Conservation (phyloP, 179 eudicot genomes). For the Carnegiea gigantea region DNA sequence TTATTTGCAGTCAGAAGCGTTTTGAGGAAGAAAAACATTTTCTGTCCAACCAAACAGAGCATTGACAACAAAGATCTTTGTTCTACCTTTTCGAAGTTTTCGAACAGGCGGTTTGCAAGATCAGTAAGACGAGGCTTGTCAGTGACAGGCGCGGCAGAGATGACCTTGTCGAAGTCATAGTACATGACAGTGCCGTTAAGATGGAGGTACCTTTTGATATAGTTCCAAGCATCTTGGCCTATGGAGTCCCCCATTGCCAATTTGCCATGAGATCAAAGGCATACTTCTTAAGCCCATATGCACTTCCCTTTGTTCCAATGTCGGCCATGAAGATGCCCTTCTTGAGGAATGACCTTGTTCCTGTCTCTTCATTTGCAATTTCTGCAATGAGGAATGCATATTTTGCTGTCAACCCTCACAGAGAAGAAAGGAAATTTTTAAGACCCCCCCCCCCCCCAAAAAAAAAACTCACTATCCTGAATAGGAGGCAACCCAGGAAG, state of each 20-base stretch:
- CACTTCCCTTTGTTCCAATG: slow-evolving; percentile 59
- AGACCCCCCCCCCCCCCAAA: background rate
- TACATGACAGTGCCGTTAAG: slow-evolving; percentile 77
- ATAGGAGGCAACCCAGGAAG: slow-evolving; percentile 49
- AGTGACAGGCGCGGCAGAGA: slow-evolving; percentile 55
- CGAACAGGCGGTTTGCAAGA: slow-evolving; percentile 72
- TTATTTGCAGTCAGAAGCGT: background rate
- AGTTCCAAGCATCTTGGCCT: slow-evolving; percentile 43
- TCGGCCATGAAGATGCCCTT: slow-evolving; percentile 65
- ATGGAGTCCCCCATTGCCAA: slow-evolving; percentile 55
- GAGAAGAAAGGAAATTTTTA: too few relatives aligned
- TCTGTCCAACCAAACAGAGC: slow-evolving; percentile 1
- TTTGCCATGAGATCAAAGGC: slow-evolving; percentile 88
- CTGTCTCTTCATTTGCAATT: slow-evolving; percentile 72
- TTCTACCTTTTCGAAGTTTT: slow-evolving; percentile 69
- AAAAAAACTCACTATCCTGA: slow-evolving; percentile 46
- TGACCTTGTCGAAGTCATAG: slow-evolving; percentile 74
- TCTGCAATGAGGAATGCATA: slow-evolving; percentile 30
- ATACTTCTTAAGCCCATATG: slow-evolving; percentile 51
- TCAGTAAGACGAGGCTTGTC: slow-evolving; percentile 68
- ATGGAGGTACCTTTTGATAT: slow-evolving; percentile 51
- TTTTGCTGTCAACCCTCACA: background rate
- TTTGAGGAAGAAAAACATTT: background rate
- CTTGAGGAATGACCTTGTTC: slow-evolving; percentile 75
- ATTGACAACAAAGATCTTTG: background rate